Evolutionary conservation across 2,329 filamentous ascomycete genomes (phyloP), one percentile per base, ranked within the genome.

Genomic region (Rhinocladiella similis): DNA sequence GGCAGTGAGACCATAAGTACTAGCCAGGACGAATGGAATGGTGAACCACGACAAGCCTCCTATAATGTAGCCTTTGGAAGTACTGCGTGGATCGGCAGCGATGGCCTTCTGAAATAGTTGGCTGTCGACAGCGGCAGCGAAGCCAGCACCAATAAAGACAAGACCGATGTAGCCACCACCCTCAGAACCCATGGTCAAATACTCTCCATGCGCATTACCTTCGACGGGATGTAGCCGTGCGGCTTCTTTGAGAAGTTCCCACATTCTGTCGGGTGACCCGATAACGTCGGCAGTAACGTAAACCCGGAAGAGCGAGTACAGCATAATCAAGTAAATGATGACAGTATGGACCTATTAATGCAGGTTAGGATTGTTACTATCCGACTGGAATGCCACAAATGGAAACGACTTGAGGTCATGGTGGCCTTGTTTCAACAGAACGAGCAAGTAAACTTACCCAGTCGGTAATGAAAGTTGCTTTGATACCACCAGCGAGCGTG

Each of bases 161-260:
- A 94, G 85, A 72, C 94, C 95, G 78, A 96, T 95, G 53, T 93
- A 89, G 42, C 83, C 89, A 3, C 91, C 91, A 64, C 92, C 86
- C 55, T 82, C 83, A 1, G 87, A 91, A 54, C 82, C 78, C 90
- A 96, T 94, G 0, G 91, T 96, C n/a, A 96, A 76, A 65, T 96
- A 96, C 65, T 86, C 90, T 13, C 91, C 91, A 6, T 84, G 81
- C 0, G 85, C 81, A 69, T 96, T 96, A 6, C 91, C 91, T 0
- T 82, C 81, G 1, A 95, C 87, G 0, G 91, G 91, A 63, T 93
- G 88, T 2, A 73, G 70, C 1, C 79, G 72, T 0, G 88, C 82
- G 0, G 89, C 89, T 46, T 85, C 77, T 0, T 87, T 80, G 3
- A 96, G 77, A 1, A 88, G 79, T 65, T 95, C 91, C 65, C 90